Evolutionary conservation across 108 stramenopile species (phyloP).

Genomic region (Seminavis robusta): DNA sequence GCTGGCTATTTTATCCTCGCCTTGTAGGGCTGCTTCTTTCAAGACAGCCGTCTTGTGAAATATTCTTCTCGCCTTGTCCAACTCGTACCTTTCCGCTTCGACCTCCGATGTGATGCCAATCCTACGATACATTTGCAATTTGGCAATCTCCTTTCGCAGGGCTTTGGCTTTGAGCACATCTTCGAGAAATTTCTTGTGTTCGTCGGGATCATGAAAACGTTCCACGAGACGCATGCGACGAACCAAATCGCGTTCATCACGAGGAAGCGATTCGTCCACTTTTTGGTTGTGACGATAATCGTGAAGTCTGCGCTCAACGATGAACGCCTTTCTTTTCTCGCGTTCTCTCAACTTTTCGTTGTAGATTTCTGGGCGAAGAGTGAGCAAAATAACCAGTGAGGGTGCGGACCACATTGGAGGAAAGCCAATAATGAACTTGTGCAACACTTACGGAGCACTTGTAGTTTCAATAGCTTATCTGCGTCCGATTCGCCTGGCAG

Average conservation of each 20-base stretch:
- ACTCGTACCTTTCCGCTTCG: conserved; percentile 85
- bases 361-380: conserved; percentile 88
- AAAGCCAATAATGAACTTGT: too few relatives aligned
- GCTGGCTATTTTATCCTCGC: too few relatives aligned
- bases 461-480: conserved; percentile 84
- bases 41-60: conserved; percentile 59
- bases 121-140: conserved; percentile 88
- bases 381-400: too few relatives aligned
- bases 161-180: conserved; percentile 81
- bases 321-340: conserved; percentile 80
- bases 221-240: conserved; percentile 89
- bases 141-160: conserved; percentile 91
- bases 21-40: conserved; percentile 2
- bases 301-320: conserved; percentile 68
- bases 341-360: conserved; percentile 87
- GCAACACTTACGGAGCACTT: too few relatives aligned
- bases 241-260: conserved; percentile 89
- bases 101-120: conserved; percentile 76
- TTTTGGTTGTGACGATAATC: conserved; percentile 78
- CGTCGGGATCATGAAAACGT: conserved; percentile 82
- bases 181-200: conserved; percentile 81
- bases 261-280: conserved; percentile 53
- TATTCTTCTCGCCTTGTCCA: conserved; percentile 74
- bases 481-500: conserved; percentile 61
- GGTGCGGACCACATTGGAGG: too few relatives aligned